phyloP scores from a whole-genome alignment of 1,284 basidiomycete genomes.

The Apiotrichum laibachii region DNA sequence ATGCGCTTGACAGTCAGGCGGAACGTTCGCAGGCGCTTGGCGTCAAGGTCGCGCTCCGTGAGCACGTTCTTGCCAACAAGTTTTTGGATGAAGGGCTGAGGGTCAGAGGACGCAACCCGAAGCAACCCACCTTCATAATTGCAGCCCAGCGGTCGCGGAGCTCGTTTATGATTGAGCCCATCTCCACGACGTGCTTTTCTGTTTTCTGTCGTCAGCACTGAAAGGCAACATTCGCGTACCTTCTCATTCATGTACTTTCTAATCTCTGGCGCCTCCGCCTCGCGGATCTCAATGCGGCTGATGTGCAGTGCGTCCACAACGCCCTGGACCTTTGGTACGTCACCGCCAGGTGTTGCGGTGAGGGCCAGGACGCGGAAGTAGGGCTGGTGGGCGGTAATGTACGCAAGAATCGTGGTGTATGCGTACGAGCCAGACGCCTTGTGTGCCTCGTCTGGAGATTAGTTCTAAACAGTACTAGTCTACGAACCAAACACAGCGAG shows the following conservation, averaged over 20 bases:
- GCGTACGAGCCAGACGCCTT: conserved; percentile 89
- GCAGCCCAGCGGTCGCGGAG: conserved; percentile 53
- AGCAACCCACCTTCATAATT: conserved; percentile 65
- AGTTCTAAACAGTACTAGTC: not conserved
- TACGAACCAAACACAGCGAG: conserved; percentile 68
- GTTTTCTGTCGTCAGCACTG: conserved; percentile 26
- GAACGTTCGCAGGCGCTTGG: conserved; percentile 41
- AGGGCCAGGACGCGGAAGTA: conserved; percentile 90
- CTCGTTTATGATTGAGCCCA: conserved; percentile 55
- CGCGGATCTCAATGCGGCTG: conserved; percentile 89
- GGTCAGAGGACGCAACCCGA: not conserved
- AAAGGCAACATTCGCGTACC: conserved; percentile 49
- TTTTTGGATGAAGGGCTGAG: conserved; percentile 42
- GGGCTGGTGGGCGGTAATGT: conserved; percentile 88
- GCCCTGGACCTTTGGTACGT: conserved; percentile 78
- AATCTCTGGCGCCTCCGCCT: conserved; percentile 87
- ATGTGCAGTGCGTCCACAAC: conserved; percentile 97
- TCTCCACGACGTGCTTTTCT: conserved; percentile 64
- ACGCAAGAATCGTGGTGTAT: conserved; percentile 85
- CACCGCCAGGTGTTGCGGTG: conserved; percentile 90
- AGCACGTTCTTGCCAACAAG: conserved; percentile 43
- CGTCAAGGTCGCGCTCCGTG: conserved; percentile 41
- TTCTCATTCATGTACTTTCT: conserved; percentile 85
- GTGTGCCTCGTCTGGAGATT: conserved; percentile 82
- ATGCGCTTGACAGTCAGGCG: conserved; percentile 38